A percentile compares a stretch with the other conserved stretches of the same genome.
These are phyloP conservation scores for Cornus controversa DNA, from an alignment of 148 eudicot species.

Conservation along the genomic window DNA sequence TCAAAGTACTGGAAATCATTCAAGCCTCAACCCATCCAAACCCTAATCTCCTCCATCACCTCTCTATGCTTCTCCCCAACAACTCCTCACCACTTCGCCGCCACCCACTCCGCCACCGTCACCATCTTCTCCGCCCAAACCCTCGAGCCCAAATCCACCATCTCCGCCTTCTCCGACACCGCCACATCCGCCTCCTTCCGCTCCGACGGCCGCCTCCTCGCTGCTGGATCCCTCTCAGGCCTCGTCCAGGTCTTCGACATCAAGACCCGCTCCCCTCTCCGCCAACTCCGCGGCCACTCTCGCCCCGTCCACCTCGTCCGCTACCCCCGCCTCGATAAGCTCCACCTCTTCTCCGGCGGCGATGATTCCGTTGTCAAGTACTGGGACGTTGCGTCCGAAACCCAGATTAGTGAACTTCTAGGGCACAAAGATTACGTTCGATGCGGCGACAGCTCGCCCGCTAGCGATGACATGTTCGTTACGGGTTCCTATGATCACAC, in stretches of 20 bases:
- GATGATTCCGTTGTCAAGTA: slow-evolving; percentile 74
- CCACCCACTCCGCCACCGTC: slow-evolving; percentile 61
- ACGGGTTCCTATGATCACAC: slow-evolving; percentile 86
- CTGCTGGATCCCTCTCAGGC: slow-evolving; percentile 60
- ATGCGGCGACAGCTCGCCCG: slow-evolving; percentile 57
- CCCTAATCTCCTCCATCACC: slow-evolving; percentile 51
- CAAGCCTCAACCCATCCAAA: slow-evolving; percentile 46
- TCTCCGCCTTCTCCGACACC: slow-evolving; percentile 55
- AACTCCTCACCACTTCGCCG: slow-evolving; percentile 62
- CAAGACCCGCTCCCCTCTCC: slow-evolving; percentile 48
- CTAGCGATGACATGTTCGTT: slow-evolving; percentile 69
- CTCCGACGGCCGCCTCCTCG: slow-evolving; percentile 66
- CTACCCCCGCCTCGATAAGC: slow-evolving; percentile 57
- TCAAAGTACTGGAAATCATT: slow-evolving; percentile 75
- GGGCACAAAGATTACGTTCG: slow-evolving; percentile 93
- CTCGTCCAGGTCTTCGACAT: slow-evolving; percentile 59
- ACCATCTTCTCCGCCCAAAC: slow-evolving; percentile 49
- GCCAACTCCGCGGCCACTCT: slow-evolving; percentile 51
- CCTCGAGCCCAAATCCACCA: slow-evolving; percentile 38
- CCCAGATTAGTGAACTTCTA: slow-evolving; percentile 27
- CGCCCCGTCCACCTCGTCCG: slow-evolving; percentile 56
- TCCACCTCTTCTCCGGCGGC: slow-evolving; percentile 68
- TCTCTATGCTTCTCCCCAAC: slow-evolving; percentile 62
- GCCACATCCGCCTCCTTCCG: slow-evolving; percentile 67
- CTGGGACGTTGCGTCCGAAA: slow-evolving; percentile 77